phyloP scores from a whole-genome alignment of 164 flowering plant species.

The Hamamelis virginiana region DNA sequence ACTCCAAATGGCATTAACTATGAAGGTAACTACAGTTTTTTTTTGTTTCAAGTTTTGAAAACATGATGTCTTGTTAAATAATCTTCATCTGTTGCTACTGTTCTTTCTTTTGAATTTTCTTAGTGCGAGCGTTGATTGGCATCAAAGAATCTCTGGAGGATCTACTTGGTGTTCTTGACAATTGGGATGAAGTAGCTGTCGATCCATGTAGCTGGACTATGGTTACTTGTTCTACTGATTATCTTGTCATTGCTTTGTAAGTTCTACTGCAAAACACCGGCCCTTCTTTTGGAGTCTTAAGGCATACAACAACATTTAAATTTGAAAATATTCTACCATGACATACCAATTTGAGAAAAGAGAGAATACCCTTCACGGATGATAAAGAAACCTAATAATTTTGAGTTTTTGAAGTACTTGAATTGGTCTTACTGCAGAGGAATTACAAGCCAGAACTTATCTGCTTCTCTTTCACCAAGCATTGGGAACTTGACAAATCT shows the following conservation, averaged over 20 bases:
- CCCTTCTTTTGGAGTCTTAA: background rate
- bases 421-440: slow-evolving; percentile 51
- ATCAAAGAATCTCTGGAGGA: slow-evolving; percentile 24
- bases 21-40: slow-evolving; percentile 39
- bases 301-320: background rate
- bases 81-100: background rate
- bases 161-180: slow-evolving; percentile 30
- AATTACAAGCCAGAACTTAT: slow-evolving; percentile 78
- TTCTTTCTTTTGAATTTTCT: slow-evolving; percentile 4
- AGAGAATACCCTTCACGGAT: too few relatives aligned
- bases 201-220: too few relatives aligned
- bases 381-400: too few relatives aligned
- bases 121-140: slow-evolving; percentile 40
- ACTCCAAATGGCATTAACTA: slow-evolving; percentile 59
- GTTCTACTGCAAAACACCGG: background rate
- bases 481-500: slow-evolving; percentile 91
- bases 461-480: slow-evolving; percentile 78
- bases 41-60: background rate
- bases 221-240: slow-evolving; percentile 37
- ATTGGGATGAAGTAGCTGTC: slow-evolving; percentile 35
- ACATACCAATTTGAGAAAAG: background rate
- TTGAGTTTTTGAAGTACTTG: slow-evolving; percentile 4
- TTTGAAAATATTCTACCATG: background rate
- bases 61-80: too few relatives aligned
- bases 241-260: slow-evolving; percentile 31